Base-by-base conservation (phyloP, 2,329 filamentous ascomycete species). In the Truncatella angustata region DNA sequence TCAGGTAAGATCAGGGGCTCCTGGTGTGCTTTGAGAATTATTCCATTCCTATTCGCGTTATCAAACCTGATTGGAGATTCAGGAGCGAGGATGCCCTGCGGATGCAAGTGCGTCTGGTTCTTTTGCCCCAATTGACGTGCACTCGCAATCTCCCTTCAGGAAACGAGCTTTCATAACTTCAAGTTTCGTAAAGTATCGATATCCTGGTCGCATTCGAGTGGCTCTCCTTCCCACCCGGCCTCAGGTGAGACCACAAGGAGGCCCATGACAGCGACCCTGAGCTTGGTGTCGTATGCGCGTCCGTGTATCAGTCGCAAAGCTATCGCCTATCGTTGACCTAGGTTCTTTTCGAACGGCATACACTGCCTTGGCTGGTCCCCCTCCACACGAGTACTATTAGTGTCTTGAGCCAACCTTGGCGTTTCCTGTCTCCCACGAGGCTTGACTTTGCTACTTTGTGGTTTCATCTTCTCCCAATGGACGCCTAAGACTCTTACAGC, bases 241-340 rank as follows among this genome's bases (percentile, higher is more conserved):
- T 43, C 40, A 43, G 40, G 18, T 20, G 40, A 43, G 40, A 43
- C 40, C 21, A n/a, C 40, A 14, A 43, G 36, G 36, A 16, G 36
- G 26, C 24, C 30, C n/a, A 16, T 16, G 43, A 46, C n/a, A n/a
- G n/a, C 26, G 30, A 34, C 43, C 43, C 18, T 35, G 12, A 28
- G 24, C 18, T 18, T 44, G n/a, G n/a, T n/a, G n/a, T 30, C 4
- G 40, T 32, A 16, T n/a, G 26, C n/a, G n/a, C 45, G 32, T 49
- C 45, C n/a, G 32, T 47, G 44, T 49, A 14, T 23, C 28, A n/a
- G 45, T 49, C 30, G 45, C 34, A 26, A 28, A 46, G 18, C 20
- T 5, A 24, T 16, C 20, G 30, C 45, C 34, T 24, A 4, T 23
- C 45, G 32, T 28, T 37, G 32, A 39, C 37, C 45, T 37, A 39